Evolutionary conservation across 73 alveolate genomes (phyloP), one percentile per base, ranked within the genome.

Genomic region (Blepharisma japonicum): DNA sequence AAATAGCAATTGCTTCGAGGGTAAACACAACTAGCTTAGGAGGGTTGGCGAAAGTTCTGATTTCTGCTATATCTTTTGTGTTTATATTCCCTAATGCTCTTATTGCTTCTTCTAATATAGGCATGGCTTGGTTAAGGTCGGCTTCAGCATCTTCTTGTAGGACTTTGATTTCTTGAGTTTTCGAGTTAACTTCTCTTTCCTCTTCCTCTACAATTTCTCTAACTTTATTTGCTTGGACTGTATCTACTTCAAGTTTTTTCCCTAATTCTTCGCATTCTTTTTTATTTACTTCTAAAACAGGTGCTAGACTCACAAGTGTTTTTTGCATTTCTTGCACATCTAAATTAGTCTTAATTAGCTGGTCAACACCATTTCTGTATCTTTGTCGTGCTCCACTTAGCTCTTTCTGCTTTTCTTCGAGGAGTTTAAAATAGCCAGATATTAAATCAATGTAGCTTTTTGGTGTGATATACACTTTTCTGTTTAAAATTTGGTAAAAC

Each of bases 401-500:
- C 78, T 93, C 95, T 68, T 86, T 94, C 72, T 76, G 86, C 42
- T 76, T 89, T 56, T 91, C 80, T 14, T 9, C 45, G n/a, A 70
- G 80, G 9, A 70, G 11, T 4, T 70, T 47, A 2, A 45, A 11
- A 68, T 94, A 92, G 76, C 92, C 85, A 68, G 90, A 87, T 68
- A 97, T 96, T 82, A 98, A 88, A 85, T 98, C 99, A 46, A 98
- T 86, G 84, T 97, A 98, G 38, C 98, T 89, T 80, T 97, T 98
- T 21, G 99, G 99, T 8, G 99, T 97, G 45, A 94, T 95, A 87
- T 98, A 98, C 51, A 97, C 98, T 83, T 91, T 92, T 61, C 99
- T 83, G 81, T 98, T 94, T 21, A 90, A 78, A 72, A 70, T 45
- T 25, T 70, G 66, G 20, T 54, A 18, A 25, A 95, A 97, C 68